Conservation (phyloP, 805 yeast species). For the Saturnispora mendoncae region DNA sequence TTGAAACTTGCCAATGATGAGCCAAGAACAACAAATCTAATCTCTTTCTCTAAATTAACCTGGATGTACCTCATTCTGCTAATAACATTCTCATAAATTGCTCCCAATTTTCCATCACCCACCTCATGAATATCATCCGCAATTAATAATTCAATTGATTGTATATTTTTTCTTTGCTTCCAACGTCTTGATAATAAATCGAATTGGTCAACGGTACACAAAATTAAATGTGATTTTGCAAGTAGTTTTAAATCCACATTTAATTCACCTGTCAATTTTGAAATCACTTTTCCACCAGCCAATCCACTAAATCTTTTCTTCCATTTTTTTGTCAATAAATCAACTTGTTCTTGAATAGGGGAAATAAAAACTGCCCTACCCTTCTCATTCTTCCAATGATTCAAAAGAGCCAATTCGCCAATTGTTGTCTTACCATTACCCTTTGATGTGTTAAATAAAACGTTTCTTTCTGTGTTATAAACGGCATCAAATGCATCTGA, state of each 20-base stretch:
- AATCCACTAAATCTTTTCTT: slow-evolving; percentile 34
- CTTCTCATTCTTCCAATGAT: slow-evolving; percentile 60
- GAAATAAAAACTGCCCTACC: slow-evolving; percentile 69
- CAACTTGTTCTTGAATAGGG: slow-evolving; percentile 52
- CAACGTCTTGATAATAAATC: slow-evolving; percentile 69
- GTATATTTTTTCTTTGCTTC: slow-evolving; percentile 68
- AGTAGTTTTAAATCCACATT: slow-evolving; percentile 46
- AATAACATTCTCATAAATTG: slow-evolving; percentile 58
- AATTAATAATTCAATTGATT: slow-evolving; percentile 56
- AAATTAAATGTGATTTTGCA: slow-evolving; percentile 53
- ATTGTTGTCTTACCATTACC: slow-evolving; percentile 68
- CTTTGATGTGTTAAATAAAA: slow-evolving; percentile 63
- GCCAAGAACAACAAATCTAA: slow-evolving; percentile 63
- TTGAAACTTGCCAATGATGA: slow-evolving; percentile 64
- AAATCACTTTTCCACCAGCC: slow-evolving; percentile 50
- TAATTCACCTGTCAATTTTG: slow-evolving; percentile 50
- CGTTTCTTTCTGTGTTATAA: slow-evolving; percentile 42
- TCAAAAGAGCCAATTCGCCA: slow-evolving; percentile 65
- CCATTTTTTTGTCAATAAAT: slow-evolving; percentile 46
- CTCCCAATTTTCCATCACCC: slow-evolving; percentile 49
- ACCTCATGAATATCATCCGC: slow-evolving; percentile 66
- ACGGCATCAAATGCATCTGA: slow-evolving; percentile 58
- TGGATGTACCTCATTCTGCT: slow-evolving; percentile 66
- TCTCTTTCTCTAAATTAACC: slow-evolving; percentile 47
- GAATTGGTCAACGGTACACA: slow-evolving; percentile 76